These are phyloP conservation scores for Aspergillus nanangensis DNA, from an alignment of 495 filamentous ascomycete species.

Conservation along the genomic window DNA sequence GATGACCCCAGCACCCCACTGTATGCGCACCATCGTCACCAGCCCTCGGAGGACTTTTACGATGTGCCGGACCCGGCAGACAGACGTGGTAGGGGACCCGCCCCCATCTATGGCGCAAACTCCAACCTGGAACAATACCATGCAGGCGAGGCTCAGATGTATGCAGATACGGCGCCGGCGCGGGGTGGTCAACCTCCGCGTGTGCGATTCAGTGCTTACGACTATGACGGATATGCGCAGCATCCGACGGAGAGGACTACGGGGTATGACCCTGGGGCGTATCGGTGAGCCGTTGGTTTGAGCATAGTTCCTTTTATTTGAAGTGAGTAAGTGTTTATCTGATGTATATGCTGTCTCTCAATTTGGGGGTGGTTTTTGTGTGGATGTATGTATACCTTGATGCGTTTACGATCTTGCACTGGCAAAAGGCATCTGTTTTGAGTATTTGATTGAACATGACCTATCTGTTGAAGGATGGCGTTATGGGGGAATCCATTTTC, in stretches of 20 bases:
- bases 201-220: constrained; percentile 19
- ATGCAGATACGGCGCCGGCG: constrained; percentile 21
- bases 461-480: too few species aligned
- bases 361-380: too few species aligned
- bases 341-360: background rate
- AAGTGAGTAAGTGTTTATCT: too few species aligned
- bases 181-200: constrained; percentile 11
- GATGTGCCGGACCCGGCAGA: constrained; percentile 6
- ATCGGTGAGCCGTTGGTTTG: constrained; percentile 17
- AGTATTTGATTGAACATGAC: too few species aligned
- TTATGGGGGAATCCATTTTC: too few species aligned
- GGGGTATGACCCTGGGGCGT: constrained; percentile 31
- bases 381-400: too few species aligned
- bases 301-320: background rate
- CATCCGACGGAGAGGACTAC: constrained; percentile 24
- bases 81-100: too few species aligned
- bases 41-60: constrained; percentile 9
- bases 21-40: constrained; percentile 1
- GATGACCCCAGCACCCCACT: constrained; percentile 6
- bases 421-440: too few species aligned
- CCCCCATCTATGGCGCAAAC: constrained; percentile 11
- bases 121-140: constrained; percentile 16
- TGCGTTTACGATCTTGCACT: too few species aligned
- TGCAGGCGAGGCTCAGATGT: constrained; percentile 24
- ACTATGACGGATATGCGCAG: constrained; percentile 18